These are phyloP conservation scores for Talaromyces thailandensis DNA, from an alignment of 495 filamentous ascomycete genomes.

Conservation along the genomic window DNA sequence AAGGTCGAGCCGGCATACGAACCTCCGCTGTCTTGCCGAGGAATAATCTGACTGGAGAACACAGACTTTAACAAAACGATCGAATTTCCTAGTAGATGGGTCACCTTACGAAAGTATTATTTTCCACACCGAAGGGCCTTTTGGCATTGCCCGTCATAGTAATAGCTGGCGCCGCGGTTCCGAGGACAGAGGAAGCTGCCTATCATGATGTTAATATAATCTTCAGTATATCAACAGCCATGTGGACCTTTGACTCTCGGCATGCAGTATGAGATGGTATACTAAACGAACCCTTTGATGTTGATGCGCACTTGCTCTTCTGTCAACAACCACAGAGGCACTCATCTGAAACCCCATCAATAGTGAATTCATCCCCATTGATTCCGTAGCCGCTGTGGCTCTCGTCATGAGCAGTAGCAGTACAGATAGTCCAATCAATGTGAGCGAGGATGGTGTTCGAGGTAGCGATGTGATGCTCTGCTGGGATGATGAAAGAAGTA, in stretches of 20 bases:
- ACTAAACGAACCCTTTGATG: not conserved
- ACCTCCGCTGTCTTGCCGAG: conserved; percentile 24
- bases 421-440: not conserved
- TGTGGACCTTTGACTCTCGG: not conserved
- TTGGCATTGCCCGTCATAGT: conserved; percentile 23
- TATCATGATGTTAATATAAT: not conserved
- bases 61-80: not conserved
- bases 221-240: not conserved
- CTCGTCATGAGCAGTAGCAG: not conserved
- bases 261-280: not conserved
- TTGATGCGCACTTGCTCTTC: not conserved
- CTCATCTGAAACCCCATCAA: not conserved
- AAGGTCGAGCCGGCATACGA: not conserved
- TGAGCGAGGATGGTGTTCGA: not conserved
- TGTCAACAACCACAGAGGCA: not conserved
- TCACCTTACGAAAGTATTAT: conserved; percentile 35
- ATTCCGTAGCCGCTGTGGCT: not conserved
- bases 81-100: not conserved
- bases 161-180: not conserved
- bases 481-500: not conserved
- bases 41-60: conserved; percentile 28
- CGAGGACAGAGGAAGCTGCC: not conserved
- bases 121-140: conserved; percentile 36
- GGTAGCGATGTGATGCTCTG: not conserved
- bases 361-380: not conserved